Evolutionary conservation across 306 rosid species (phyloP).

Genomic region (Luffa acutangula): DNA sequence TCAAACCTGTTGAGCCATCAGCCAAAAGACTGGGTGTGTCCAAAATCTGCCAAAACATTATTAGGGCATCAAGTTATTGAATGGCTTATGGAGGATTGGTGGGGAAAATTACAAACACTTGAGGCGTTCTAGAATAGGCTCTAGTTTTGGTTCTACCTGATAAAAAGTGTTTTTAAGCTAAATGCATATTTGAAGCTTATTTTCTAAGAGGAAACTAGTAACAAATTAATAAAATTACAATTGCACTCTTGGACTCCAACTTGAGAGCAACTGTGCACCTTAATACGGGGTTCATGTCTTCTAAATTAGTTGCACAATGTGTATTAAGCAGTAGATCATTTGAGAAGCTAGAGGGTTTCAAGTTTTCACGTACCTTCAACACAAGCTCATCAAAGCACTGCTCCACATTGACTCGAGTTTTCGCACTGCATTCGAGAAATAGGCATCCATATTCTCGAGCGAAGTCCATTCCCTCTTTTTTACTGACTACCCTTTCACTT

Average conservation of each 20-base stretch:
- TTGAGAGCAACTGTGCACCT: background rate
- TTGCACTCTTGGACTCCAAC: background rate
- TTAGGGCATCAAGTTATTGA: background rate
- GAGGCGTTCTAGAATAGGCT: background rate
- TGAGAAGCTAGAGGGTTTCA: background rate
- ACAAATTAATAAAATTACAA: background rate
- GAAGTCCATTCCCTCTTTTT: constrained; percentile 81
- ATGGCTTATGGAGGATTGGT: background rate
- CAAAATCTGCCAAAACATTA: constrained; percentile 46
- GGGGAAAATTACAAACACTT: background rate
- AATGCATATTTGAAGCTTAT: background rate
- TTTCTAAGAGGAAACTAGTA: background rate
- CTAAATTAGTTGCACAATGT: background rate
- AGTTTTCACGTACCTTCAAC: constrained; percentile 47
- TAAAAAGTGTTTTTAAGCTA: background rate
- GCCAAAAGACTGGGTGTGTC: constrained; percentile 92
- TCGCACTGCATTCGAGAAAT: constrained; percentile 89
- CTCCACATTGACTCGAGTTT: constrained; percentile 87
- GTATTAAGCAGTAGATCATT: background rate
- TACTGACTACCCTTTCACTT: constrained; percentile 66
- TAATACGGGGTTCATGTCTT: background rate
- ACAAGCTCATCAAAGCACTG: constrained; percentile 98
- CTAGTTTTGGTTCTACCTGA: background rate
- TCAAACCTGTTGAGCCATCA: constrained; percentile 73
- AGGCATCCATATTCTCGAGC: constrained; percentile 95